A percentile compares a stretch with the other conserved stretches of the same genome.
Evolutionary conservation across 352 stramenopile genomes (phyloP).

Genomic region (Pythium pyrilobum): DNA sequence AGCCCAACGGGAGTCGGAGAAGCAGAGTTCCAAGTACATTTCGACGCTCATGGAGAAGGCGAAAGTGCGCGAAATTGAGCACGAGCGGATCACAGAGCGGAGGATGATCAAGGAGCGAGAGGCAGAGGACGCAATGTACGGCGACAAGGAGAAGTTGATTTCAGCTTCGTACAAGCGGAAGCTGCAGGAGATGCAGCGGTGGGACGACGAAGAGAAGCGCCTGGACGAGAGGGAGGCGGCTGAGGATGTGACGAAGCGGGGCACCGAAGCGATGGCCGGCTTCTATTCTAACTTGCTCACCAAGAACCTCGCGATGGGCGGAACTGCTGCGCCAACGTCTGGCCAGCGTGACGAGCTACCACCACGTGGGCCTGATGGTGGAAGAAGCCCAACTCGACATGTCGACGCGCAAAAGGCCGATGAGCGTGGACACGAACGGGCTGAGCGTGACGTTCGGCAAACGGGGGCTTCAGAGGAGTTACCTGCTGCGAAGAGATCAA

Average conservation of each 20-base stretch:
- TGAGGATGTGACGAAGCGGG: conserved; percentile 74
- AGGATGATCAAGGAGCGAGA: conserved; percentile 80
- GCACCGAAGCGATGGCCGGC: conserved; percentile 66
- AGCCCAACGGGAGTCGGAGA: conserved; percentile 46
- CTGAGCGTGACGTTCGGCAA: no score
- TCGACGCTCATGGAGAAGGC: conserved; percentile 83
- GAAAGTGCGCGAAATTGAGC: conserved; percentile 87
- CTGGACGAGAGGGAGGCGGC: conserved; percentile 58
- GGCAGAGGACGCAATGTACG: conserved; percentile 73
- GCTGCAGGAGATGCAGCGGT: conserved; percentile 85
- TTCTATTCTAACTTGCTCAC: conserved; percentile 91
- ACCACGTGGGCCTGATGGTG: neutral
- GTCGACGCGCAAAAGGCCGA: neutral
- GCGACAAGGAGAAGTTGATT: conserved; percentile 89
- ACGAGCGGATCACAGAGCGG: conserved; percentile 84
- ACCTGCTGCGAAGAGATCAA: neutral
- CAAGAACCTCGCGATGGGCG: conserved; percentile 91
- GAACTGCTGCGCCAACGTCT: conserved; percentile 47
- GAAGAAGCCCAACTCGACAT: neutral
- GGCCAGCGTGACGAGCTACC: conserved; percentile 18
- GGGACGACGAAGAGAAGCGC: conserved; percentile 75
- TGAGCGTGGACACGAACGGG: neutral
- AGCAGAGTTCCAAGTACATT: conserved; percentile 87
- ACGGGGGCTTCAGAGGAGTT: no score
- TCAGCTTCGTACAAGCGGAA: conserved; percentile 91